Conservation (phyloP, 192 early-diverging fungal genomes). For the Podochytrium sp. region DNA sequence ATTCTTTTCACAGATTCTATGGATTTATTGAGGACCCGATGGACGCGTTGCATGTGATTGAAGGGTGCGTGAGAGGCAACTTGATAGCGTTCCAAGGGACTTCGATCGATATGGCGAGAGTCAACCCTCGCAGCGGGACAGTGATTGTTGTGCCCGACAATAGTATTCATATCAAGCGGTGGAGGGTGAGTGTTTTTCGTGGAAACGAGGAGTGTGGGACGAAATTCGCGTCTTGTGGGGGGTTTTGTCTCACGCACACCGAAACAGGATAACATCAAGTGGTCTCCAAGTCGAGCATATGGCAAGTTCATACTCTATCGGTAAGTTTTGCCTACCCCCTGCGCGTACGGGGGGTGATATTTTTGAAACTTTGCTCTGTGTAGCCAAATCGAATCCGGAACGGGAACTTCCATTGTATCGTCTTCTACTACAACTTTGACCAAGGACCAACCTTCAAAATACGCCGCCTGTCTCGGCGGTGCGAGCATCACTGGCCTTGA, state of each 20-base stretch:
- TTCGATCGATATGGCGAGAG: neutral
- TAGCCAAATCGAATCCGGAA: neutral
- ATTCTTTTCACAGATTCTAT: neutral
- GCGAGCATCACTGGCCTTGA: neutral
- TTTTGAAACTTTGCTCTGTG: neutral
- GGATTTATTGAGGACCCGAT: slow-evolving; percentile 6
- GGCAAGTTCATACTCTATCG: slow-evolving; percentile 2
- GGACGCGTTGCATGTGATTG: slow-evolving; percentile 4
- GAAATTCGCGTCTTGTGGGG: too few species aligned
- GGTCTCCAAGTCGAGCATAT: neutral
- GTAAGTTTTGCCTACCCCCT: neutral
- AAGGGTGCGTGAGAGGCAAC: neutral
- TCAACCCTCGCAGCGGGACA: neutral
- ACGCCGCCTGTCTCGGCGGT: neutral
- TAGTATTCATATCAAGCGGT: neutral
- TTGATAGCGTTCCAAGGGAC: neutral
- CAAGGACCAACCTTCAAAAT: neutral
- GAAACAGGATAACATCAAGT: neutral
- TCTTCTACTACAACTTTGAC: neutral
- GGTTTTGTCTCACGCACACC: too few species aligned
- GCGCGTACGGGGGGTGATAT: neutral
- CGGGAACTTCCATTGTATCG: too few species aligned
- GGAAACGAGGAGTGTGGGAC: neutral
- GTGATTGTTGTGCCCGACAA: slow-evolving; percentile 9
- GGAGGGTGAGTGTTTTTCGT: neutral